Evolutionary conservation across 2,329 filamentous ascomycete species (phyloP), one percentile per base, ranked within the genome.

Genomic region (Cyphellophora europaea): DNA sequence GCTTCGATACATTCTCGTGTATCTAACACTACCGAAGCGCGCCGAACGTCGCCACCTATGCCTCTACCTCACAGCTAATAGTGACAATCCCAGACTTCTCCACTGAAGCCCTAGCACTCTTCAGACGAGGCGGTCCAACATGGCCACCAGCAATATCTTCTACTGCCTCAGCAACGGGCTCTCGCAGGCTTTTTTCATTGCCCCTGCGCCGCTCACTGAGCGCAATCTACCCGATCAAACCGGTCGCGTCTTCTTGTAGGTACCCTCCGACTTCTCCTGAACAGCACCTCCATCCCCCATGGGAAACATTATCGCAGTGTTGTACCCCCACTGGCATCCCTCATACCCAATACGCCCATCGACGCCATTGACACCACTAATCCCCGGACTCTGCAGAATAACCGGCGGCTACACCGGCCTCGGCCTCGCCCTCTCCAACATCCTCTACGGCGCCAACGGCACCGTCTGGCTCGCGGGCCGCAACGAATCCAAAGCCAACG

Each of bases 381-480:
- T n/a, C n/a, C n/a, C n/a, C n/a, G n/a, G n/a, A 19, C 66, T 62
- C 54, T 36, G 19, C 29, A 62, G 77, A 40, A 64, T 77, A 11
- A 77, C 58, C 0, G 68, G 68, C 14, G 64, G 61, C 15, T 58
- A 62, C 34, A 49, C 60, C 1, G 66, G 66, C 21, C 58, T 74
- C 5, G 72, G 72, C 6, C 62, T 65, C 27, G 67, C 74, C 43
- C 58, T 77, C 13, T 58, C 57, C 19, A 62, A 63, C 25, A 62
- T 77, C 3, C 58, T 79, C 8, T 77, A 77, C 51, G 51, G 55
- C 10, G 63, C 61, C 21, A 69, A 72, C 36, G 71, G 60, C 21
- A 72, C 58, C 2, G 65, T 42, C n/a, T 40, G 35, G 5, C 23
- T 42, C 8, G 40, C 32, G 6, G 37, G 32, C 2, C 32, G 40